These are phyloP conservation scores for Rosa hybrid DNA, from an alignment of 331 rosid genomes.

Conservation along the genomic window DNA sequence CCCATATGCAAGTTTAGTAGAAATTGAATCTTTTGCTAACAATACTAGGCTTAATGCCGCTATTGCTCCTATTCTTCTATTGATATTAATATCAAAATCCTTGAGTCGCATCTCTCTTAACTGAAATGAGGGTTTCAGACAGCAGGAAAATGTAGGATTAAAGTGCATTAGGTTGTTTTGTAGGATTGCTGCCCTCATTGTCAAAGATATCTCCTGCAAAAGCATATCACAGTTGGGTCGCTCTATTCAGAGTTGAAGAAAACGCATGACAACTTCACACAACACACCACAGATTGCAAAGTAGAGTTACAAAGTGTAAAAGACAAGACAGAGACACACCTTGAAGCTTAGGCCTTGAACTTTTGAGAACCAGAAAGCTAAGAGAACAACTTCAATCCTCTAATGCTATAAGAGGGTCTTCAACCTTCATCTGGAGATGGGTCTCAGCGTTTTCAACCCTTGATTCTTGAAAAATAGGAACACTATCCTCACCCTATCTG, in stretches of 20 bases:
- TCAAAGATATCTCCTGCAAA: constrained; percentile 3
- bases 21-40: background rate
- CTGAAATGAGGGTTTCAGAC: constrained; percentile 28
- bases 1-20: constrained; percentile 31
- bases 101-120: constrained; percentile 14
- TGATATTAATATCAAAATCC: background rate
- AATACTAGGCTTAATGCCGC: background rate
- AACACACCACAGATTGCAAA: background rate
- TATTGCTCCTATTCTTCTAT: constrained; percentile 5
- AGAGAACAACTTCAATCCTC: background rate
- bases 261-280: too few species aligned
- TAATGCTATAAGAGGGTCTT: background rate
- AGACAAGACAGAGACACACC: background rate
- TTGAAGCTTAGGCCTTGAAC: background rate
- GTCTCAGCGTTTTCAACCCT: background rate
- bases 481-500: background rate
- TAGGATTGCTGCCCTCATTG: constrained; percentile 17
- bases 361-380: background rate
- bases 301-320: background rate
- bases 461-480: too few species aligned
- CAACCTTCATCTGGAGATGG: background rate
- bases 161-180: constrained; percentile 33
- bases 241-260: too few species aligned
- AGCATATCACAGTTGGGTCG: background rate
- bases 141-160: constrained; percentile 40